phyloP scores from a whole-genome alignment of 768 basidiomycete species.

The Mycena vulgaris region DNA sequence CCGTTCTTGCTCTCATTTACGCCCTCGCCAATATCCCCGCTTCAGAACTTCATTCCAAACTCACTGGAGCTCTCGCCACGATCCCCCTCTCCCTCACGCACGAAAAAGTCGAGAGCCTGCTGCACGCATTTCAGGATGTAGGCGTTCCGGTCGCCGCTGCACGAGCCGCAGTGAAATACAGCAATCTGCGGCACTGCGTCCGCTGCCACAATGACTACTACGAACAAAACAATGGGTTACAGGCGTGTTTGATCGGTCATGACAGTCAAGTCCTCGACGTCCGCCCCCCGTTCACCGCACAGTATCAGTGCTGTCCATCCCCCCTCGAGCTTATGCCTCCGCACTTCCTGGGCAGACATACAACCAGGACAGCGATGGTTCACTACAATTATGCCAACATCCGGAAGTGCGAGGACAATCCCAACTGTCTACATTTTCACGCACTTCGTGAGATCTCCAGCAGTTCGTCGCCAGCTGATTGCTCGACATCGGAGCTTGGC shows the following conservation, averaged over 20 bases:
- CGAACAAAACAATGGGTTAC: slow-evolving; percentile 40
- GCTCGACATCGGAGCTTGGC: not conserved
- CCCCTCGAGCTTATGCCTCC: not conserved
- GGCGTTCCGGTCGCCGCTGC: slow-evolving; percentile 28
- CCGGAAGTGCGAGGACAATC: not conserved
- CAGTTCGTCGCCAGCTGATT: not conserved
- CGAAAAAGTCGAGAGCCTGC: slow-evolving; percentile 34
- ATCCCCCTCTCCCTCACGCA: slow-evolving; percentile 3
- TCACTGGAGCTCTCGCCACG: not conserved
- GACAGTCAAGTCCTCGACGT: not conserved
- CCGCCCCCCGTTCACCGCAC: not conserved
- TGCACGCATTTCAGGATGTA: slow-evolving; percentile 29
- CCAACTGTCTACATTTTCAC: not conserved
- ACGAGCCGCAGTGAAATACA: slow-evolving; percentile 3
- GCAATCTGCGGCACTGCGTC: slow-evolving; percentile 40
- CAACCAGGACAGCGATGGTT: not conserved
- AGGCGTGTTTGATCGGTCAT: not conserved
- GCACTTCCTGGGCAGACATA: slow-evolving; percentile 14
- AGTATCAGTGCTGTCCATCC: not conserved
- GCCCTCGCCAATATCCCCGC: slow-evolving; percentile 37
- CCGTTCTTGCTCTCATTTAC: slow-evolving; percentile 28
- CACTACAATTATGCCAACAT: not conserved
- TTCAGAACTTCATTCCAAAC: slow-evolving; percentile 32
- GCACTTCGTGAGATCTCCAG: not conserved
- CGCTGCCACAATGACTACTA: slow-evolving; percentile 41